Base-by-base conservation (phyloP, 306 rosid genomes). In the Senna siamea region DNA sequence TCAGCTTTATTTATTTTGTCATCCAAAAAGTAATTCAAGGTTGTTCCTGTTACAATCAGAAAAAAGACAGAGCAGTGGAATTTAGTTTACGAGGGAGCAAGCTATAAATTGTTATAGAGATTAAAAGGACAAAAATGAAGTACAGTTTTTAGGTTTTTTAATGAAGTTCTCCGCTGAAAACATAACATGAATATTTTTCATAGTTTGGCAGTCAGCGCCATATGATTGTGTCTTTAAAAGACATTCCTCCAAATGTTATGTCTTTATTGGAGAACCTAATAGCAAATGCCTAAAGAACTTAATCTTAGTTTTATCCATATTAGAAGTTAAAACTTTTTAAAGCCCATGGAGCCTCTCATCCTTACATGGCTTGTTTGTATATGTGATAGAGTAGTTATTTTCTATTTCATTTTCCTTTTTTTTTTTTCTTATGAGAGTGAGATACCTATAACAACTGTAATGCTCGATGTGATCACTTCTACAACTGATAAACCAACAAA, bases 401-500 rank as follows among this genome's bases (percentile, higher is more conserved):
- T 26, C 19, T 28, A n/a, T 41, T 22, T 34, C 7, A 13, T 6
- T 47, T 68, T 26, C 19, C 15, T 30, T 41, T 22, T 43, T 2
- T 66, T 67, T 32, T 68, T 68, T 50, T 2, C 22, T 7, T 34
- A 14, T 57, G 66, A 61, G 63, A 26, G 65, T 57, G 81, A 73
- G 48, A 68, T 62, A 93, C 98, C 98, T 87, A 90, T 83, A 69
- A 90, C 93, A 75, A 93, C 98, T 40, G 91, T 78, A 18, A 93
- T 66, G 92, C 98, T 93, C 77, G 93, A 66, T 43, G 96, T 81
- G 79, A 93, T 61, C 57, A 93, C 98, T 85, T 89, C 93, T 17
- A 87, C 87, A 35, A 93, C 98, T 61, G 97, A 89, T 82, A 93
- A 83, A 66, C 98, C 98, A 65, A 93, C 96, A 37, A 89, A 83